Evolutionary conservation across 345 rosid species (phyloP), one percentile per base, ranked within the genome.

Genomic region (Lepidium didymum): DNA sequence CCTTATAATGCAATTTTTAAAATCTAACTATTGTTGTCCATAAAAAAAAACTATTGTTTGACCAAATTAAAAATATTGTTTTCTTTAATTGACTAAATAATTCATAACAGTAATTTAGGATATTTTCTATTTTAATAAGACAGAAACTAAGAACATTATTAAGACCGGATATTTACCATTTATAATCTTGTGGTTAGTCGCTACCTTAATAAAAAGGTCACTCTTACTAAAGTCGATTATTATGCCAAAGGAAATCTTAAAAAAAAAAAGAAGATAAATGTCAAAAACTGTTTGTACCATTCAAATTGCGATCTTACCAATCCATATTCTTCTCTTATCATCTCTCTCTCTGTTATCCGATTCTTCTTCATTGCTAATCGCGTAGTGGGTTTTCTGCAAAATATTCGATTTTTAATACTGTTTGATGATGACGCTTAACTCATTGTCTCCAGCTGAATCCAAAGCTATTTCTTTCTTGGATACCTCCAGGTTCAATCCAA

Each of bases 401-500:
- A 66, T 16, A 66, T 51, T 59, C 72, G 70, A 72, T 44, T 57
- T 37, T 52, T 21, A 36, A 36, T 67, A 45, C 33, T 46, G 74
- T 68, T 45, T 46, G 69, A 74, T 45, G 66, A 90, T 88, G 97
- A 86, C 96, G 21, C 80, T 93, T 43, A 93, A 87, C 78, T 73
- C 87, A 67, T 69, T 81, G 14, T 79, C 87, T 31, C 84, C 90
- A 6, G 74, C 86, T 63, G 96, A 88, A 56, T 73, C 85, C 60
- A 83, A 79, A 70, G 70, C 83, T 53, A 27, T 81, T 29, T 86
- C 89, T 69, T 86, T 88, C 91, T 67, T 88, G 77, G 86, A 84
- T 68, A 72, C 88, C 21, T 62, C 85, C 42, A 84, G 72, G 70
- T 77, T 87, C 78, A 78, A 11, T 52, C 80, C 43, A 27, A 34